These are phyloP conservation scores for Agroathelia rolfsii DNA, from an alignment of 1,284 basidiomycete genomes.

Conservation along the genomic window DNA sequence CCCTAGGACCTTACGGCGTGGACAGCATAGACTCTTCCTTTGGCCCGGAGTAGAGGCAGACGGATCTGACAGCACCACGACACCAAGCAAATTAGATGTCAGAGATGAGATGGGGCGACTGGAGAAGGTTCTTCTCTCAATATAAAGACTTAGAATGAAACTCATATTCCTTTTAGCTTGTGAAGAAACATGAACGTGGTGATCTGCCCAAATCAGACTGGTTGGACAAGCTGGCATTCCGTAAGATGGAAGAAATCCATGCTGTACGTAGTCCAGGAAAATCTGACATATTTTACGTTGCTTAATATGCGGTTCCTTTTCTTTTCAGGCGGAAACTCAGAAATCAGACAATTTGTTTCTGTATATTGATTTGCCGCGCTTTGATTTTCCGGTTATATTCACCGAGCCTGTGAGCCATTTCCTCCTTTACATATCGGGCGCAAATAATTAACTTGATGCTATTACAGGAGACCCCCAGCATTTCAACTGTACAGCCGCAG, in stretches of 20 bases:
- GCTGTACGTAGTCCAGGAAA: constrained; percentile 40
- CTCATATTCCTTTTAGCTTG: constrained; percentile 43
- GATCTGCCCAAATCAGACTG: constrained; percentile 93
- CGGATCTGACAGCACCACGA: constrained; percentile 70
- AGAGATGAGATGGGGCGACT: constrained; percentile 91
- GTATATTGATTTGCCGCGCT: constrained; percentile 93
- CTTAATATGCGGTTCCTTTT: constrained; percentile 4
- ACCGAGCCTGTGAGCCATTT: constrained; percentile 64
- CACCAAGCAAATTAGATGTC: constrained; percentile 74
- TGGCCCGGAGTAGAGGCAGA: constrained; percentile 84
- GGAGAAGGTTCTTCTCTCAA: constrained; percentile 60
- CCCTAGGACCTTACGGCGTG: constrained; percentile 74
- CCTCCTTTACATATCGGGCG: constrained; percentile 8
- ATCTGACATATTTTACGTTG: constrained; percentile 1
- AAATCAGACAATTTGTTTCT: constrained; percentile 87
- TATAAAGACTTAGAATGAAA: background rate
- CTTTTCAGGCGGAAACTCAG: constrained; percentile 65
- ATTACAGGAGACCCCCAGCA: too few relatives aligned
- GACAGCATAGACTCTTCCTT: constrained; percentile 82
- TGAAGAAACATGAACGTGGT: constrained; percentile 93
- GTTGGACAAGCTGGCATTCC: constrained; percentile 88
- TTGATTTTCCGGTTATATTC: constrained; percentile 97
- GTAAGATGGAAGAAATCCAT: constrained; percentile 90
- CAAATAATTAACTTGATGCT: constrained; percentile 8
- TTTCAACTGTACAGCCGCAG: too few relatives aligned